Conservation (phyloP, 495 filamentous ascomycete species). For the Penicillium antarcticum region DNA sequence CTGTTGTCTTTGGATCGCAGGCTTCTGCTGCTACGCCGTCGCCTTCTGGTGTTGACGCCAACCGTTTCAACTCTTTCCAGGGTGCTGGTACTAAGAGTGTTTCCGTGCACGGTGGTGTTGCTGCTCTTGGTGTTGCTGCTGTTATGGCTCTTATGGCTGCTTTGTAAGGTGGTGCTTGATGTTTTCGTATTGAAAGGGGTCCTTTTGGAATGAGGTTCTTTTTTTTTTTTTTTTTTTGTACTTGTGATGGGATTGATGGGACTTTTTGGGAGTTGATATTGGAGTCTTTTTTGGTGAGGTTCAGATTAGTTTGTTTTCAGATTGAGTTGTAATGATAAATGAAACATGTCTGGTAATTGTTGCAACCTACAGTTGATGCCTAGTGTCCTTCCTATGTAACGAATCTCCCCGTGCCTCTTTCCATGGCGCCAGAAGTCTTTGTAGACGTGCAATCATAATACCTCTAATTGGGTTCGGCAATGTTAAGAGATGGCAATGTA, state of each 20-base stretch:
- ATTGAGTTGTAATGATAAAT: slow-evolving; percentile 19
- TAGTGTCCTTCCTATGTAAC: too few species aligned
- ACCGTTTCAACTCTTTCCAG: slow-evolving; percentile 18
- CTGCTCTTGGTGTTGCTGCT: slow-evolving; percentile 21
- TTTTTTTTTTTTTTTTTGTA: background rate
- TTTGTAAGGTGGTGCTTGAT: slow-evolving; percentile 12
- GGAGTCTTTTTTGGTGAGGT: background rate
- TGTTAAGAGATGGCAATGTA: too few species aligned
- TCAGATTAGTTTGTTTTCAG: background rate
- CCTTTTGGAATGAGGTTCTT: background rate
- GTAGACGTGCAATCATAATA: too few species aligned
- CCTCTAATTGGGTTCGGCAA: too few species aligned
- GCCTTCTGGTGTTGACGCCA: slow-evolving; percentile 19
- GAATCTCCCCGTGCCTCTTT: too few species aligned
- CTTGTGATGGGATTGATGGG: background rate
- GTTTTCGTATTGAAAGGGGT: background rate
- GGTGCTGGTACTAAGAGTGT: slow-evolving; percentile 15
- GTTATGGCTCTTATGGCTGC: slow-evolving; percentile 28
- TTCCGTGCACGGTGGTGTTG: slow-evolving; percentile 10
- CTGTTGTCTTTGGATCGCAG: slow-evolving; percentile 12
- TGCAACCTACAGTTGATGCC: background rate
- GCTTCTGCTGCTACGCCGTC: slow-evolving; percentile 12
- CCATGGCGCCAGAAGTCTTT: too few species aligned
- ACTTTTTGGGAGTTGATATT: slow-evolving; percentile 10
- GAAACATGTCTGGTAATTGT: background rate